These are phyloP conservation scores for Isoetes taiwanensis DNA, from an alignment of 75 land plant genomes.

Conservation along the genomic window DNA sequence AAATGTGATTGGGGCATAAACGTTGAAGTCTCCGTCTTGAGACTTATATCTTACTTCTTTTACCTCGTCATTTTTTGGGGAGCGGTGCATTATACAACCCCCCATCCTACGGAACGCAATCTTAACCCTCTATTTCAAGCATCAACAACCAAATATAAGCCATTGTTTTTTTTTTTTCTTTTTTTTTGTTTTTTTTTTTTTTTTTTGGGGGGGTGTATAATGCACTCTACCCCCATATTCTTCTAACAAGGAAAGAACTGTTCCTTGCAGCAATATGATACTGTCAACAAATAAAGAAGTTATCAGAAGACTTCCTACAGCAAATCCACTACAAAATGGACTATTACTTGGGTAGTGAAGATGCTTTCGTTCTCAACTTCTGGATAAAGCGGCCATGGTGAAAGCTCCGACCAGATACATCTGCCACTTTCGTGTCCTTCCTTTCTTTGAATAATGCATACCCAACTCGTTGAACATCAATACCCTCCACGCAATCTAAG, in stretches of 20 bases:
- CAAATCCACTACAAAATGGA: too few species aligned
- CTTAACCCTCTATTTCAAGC: too few species aligned
- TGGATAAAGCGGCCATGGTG: constrained; percentile 93
- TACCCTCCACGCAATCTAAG: constrained; percentile 85
- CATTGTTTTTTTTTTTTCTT: too few species aligned
- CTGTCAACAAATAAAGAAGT: constrained; percentile 35
- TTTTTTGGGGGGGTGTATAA: too few species aligned
- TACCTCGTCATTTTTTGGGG: too few species aligned
- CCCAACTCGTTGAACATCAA: constrained; percentile 83
- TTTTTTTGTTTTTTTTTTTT: too few species aligned
- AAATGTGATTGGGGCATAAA: constrained; percentile 72
- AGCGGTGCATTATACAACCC: too few species aligned
- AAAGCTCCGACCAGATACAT: constrained; percentile 88
- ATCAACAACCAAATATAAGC: too few species aligned
- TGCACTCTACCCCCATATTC: constrained; percentile 50
- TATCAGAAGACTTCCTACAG: neutral
- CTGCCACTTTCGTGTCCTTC: constrained; percentile 48
- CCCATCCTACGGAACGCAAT: too few species aligned
- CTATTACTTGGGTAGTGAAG: constrained; percentile 62
- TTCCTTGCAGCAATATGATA: constrained; percentile 69
- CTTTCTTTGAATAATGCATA: constrained; percentile 92
- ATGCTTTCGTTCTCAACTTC: constrained; percentile 70
- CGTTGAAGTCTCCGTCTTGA: constrained; percentile 41
- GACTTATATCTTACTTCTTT: constrained; percentile 65
- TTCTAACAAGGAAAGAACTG: constrained; percentile 63